These are phyloP conservation scores for Taphrina pruni DNA, from an alignment of 1,139 yeast species.

Conservation along the genomic window DNA sequence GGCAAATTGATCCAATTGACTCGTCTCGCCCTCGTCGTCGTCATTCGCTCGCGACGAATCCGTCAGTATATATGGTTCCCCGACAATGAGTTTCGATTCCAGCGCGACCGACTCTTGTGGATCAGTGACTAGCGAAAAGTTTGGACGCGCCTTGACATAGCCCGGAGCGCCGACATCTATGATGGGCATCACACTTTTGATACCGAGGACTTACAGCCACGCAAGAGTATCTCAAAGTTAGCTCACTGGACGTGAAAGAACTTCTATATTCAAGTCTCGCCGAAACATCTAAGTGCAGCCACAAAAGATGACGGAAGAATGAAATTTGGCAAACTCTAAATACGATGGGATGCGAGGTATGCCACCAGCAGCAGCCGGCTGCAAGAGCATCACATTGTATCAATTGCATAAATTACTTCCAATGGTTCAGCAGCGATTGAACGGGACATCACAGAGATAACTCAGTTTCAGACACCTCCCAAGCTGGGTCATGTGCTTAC, in stretches of 20 bases:
- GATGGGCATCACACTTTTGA: conserved; percentile 9
- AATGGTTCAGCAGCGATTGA: neutral
- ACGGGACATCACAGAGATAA: neutral
- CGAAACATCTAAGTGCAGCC: neutral
- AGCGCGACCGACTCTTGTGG: neutral
- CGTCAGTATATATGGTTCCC: conserved; percentile 26
- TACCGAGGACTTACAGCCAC: too few species aligned
- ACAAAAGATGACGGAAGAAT: neutral
- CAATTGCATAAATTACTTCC: neutral
- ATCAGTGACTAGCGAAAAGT: conserved; percentile 15
- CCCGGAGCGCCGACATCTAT: conserved; percentile 22
- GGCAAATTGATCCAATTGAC: conserved; percentile 18
- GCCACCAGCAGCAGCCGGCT: neutral
- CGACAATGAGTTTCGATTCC: conserved; percentile 2
- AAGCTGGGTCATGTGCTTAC: neutral
- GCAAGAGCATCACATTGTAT: neutral
- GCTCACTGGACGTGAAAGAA: too few species aligned
- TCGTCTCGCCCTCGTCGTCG: conserved; percentile 9
- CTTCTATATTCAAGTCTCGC: too few species aligned
- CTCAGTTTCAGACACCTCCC: neutral
- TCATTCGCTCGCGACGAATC: conserved; percentile 9
- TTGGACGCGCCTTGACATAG: conserved; percentile 13
- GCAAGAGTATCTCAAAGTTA: too few species aligned
- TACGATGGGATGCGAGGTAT: conserved; percentile 4
- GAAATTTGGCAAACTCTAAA: conserved; percentile 6